Evolutionary conservation across 345 rosid species (phyloP), one percentile per base, ranked within the genome.

Genomic region (Triadica sebifera): DNA sequence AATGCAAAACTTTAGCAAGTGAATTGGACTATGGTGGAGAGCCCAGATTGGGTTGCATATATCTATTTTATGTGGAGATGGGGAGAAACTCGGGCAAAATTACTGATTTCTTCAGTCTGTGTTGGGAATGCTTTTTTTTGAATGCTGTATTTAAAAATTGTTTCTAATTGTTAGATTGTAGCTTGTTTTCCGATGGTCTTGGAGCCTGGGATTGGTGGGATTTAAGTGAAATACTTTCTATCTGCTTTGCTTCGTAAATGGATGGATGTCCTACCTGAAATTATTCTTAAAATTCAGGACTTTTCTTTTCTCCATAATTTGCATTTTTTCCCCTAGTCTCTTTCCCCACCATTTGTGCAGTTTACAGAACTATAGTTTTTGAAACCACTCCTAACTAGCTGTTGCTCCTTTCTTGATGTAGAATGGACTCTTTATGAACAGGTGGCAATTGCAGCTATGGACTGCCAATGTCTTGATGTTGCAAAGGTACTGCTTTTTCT

Each of bases 341-440:
- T 19, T 73, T 12, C 63, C 19, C 20, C 56, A 12, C 20, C 13
- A 9, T 9, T 34, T 20, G 59, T 47, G 57, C 20, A 41, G 37
- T 13, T 62, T 50, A 24, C 24, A 22, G 43, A 6, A 29, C 19
- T 3, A 16, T 7, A 20, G 37, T 74, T 7, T 29, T 17, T 63
- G 62, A 16, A 46, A 13, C 13, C 51, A 62, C 12, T 64, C 57
- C 49, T 77, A 38, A 71, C 68, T 57, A 8, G 70, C 47, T 19
- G 55, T 0, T 62, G 11, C 8, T 67, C 41, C 6, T 57, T 71
- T 81, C 58, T 73, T 79, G 29, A 64, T 85, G 82, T 71, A 95
- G 99, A 93, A 74, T 95, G 99, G 98, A 95, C 93, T 25, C 84
- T 95, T 2, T 91, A 86, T 65, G 99, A 96, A 85, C 96, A 96